A percentile compares a stretch with the other conserved stretches of the same genome.
phyloP scores from a whole-genome alignment of 495 filamentous ascomycete genomes.

The Aspergillus diversus region DNA sequence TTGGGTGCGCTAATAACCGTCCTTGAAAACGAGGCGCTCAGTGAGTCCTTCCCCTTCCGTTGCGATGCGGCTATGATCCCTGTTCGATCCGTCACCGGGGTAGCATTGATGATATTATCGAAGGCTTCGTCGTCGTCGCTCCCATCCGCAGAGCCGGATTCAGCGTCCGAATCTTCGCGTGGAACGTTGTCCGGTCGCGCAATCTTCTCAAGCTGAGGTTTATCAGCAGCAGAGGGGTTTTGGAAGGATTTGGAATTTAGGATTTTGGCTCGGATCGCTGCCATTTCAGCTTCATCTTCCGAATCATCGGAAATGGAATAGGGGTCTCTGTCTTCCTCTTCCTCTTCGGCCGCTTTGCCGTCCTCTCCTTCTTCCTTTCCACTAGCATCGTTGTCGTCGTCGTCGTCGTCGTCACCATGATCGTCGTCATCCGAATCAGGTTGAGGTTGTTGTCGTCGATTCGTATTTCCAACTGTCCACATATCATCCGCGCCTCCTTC shows the following conservation, averaged over 20 bases:
- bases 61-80: constrained; percentile 68
- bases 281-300: constrained; percentile 88
- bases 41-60: constrained; percentile 44
- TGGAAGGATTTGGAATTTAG: constrained; percentile 85
- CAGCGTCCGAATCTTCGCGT: constrained; percentile 68
- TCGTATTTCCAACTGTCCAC: constrained; percentile 87
- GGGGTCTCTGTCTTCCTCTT: constrained; percentile 60
- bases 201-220: constrained; percentile 59
- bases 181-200: constrained; percentile 43
- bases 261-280: constrained; percentile 81
- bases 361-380: constrained; percentile 55
- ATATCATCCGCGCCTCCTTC: constrained; percentile 63
- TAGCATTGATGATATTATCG: constrained; percentile 89
- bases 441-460: constrained; percentile 61
- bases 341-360: constrained; percentile 52
- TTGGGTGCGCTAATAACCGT: constrained; percentile 62
- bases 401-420: constrained; percentile 29
- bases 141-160: constrained; percentile 68
- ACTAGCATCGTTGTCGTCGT: constrained; percentile 24
- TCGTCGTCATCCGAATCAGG: constrained; percentile 53
- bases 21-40: constrained; percentile 66
- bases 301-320: constrained; percentile 77
- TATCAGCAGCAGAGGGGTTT: constrained; percentile 59
- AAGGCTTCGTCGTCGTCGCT: constrained; percentile 69
- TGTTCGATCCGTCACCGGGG: constrained; percentile 79